phyloP scores from a whole-genome alignment of 192 early-diverging fungal species.

The Mycoemilia scoparia region DNA sequence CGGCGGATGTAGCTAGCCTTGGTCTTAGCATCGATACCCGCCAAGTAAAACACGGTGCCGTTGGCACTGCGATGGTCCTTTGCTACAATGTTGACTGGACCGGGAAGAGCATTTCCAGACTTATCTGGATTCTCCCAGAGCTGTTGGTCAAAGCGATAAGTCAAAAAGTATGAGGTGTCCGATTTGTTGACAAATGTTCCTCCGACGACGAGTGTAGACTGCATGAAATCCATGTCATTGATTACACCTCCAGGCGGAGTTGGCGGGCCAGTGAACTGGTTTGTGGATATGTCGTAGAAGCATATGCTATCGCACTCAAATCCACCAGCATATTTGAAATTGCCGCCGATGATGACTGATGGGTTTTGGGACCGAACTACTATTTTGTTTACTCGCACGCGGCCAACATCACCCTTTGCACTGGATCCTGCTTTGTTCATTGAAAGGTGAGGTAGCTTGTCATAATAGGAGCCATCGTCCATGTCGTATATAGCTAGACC shows the following conservation, averaged over 20 bases:
- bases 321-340: slow-evolving; percentile 19
- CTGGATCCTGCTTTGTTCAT: slow-evolving; percentile 5
- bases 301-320: slow-evolving; percentile 25
- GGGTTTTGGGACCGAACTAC: slow-evolving; percentile 22
- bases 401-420: slow-evolving; percentile 1
- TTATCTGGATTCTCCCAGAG: slow-evolving; percentile 25
- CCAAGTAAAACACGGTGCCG: slow-evolving; percentile 12
- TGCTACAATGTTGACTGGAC: slow-evolving; percentile 30
- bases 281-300: slow-evolving; percentile 23
- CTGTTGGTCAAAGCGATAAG: slow-evolving; percentile 27
- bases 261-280: slow-evolving; percentile 31
- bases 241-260: slow-evolving; percentile 14
- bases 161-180: slow-evolving; percentile 17
- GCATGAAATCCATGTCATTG: slow-evolving; percentile 20
- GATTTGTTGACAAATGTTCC: slow-evolving; percentile 37
- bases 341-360: slow-evolving; percentile 28
- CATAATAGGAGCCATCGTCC: slow-evolving; percentile 5
- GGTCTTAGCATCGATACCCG: slow-evolving; percentile 5
- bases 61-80: slow-evolving; percentile 9
- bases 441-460: slow-evolving; percentile 2
- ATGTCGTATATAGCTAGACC: slow-evolving; percentile 34
- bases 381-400: slow-evolving; percentile 22
- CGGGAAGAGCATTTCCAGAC: slow-evolving; percentile 25
- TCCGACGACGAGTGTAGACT: slow-evolving; percentile 25
- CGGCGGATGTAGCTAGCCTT: slow-evolving; percentile 31